Evolutionary conservation across 2,329 filamentous ascomycete genomes (phyloP), one percentile per base, ranked within the genome.

Genomic region (Magnaporthiopsis poae): DNA sequence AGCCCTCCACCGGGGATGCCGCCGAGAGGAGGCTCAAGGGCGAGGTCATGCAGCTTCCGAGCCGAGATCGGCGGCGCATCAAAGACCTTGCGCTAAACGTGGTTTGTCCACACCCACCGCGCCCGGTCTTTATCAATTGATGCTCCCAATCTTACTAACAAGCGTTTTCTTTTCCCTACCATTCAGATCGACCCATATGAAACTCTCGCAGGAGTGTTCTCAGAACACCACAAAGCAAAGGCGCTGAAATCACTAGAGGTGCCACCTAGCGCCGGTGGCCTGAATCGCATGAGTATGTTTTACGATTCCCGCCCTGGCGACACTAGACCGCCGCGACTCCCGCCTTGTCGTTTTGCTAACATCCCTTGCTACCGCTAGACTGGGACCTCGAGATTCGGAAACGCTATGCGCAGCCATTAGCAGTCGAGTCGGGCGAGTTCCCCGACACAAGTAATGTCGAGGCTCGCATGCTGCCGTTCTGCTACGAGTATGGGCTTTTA

Each of bases 251-350:
- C 78, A 15, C 83, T 88, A 36, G 85, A 91, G 67, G 84, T 87
- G 11, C 87, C 89, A 33, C 83, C 88, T 35, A 88, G 87, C 73
- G 88, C 89, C 31, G 88, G 87, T 35, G 89, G 89, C 27, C 82
- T 94, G 62, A 92, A 91, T 71, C 92, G 87, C 71, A 89, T 94
- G 81, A 96, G 89, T 92, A 81, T 74, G 88, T 78, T 29, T 29
- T 35, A 46, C 46, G 5, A 21, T 61, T 25, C 9, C 11, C 61
- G 60, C 12, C 7, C 35, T 60, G 36, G 15, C 67, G 33, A 29
- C 60, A 9, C 33, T 29, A 65, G 46, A 25, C 25, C 25, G 12
- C 21, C 18, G 18, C 29, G 13, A 25, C 18, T 21, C 21, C 61
- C 25, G 12, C 56, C 33, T n/a, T 29, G 35, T 21, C 62, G 65